Evolutionary conservation across 2,329 filamentous ascomycete species (phyloP).

Genomic region (Phaeoacremonium minimum): DNA sequence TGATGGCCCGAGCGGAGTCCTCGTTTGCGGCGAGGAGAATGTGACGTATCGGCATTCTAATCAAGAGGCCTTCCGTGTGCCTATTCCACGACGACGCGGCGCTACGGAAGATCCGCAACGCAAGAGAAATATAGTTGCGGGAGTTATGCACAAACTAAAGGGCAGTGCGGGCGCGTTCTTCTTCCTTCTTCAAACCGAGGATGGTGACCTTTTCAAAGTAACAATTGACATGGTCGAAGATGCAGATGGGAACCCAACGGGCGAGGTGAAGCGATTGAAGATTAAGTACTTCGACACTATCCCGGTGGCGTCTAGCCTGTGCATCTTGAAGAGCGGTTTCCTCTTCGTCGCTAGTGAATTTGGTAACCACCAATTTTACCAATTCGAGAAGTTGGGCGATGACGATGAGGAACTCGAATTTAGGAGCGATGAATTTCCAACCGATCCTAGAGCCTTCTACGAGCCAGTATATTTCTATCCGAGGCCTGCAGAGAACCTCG

Average conservation of each 20-base stretch:
- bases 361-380: conserved; percentile 91
- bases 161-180: conserved; percentile 83
- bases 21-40: conserved; percentile 91
- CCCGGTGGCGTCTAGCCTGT: conserved; percentile 79
- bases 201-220: conserved; percentile 97
- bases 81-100: conserved; percentile 82
- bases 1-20: conserved; percentile 89
- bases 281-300: conserved; percentile 99
- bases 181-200: conserved; percentile 91
- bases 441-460: conserved; percentile 68
- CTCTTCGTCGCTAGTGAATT: conserved; percentile 89
- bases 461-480: conserved; percentile 83
- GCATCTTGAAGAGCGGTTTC: conserved; percentile 93
- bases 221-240: conserved; percentile 89
- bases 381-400: conserved; percentile 95
- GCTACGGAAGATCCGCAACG: conserved; percentile 88
- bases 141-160: conserved; percentile 97
- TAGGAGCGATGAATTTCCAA: conserved; percentile 74
- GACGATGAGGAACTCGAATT: conserved; percentile 90
- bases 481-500: conserved; percentile 74
- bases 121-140: conserved; percentile 81
- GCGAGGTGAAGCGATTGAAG: conserved; percentile 77
- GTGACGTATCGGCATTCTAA: conserved; percentile 98
- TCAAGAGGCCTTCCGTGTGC: conserved; percentile 81
- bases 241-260: conserved; percentile 69